These are phyloP conservation scores for Cutaneotrichosporon mucoides DNA, from an alignment of 1,284 basidiomycete species.

Conservation along the genomic window DNA sequence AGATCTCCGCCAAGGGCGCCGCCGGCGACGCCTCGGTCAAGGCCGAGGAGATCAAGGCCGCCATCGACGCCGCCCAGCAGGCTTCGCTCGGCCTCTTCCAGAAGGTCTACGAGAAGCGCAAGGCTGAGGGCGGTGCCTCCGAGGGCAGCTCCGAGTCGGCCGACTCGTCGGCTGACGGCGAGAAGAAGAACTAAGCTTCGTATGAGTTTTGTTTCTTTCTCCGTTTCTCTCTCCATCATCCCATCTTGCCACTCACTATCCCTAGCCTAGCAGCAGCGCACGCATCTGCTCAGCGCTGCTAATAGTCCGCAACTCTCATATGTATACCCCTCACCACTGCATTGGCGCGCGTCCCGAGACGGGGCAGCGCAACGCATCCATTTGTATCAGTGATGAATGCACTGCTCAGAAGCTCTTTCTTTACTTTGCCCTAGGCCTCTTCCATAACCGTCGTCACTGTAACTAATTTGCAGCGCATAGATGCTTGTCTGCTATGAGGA, in stretches of 20 bases:
- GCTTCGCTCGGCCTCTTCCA: conserved; percentile 97
- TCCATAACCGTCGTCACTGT: no score
- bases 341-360: conserved; percentile 8
- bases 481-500: no score
- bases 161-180: conserved; percentile 41
- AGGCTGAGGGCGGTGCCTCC: conserved; percentile 34
- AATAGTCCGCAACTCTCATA: conserved; percentile 1
- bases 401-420: conserved; percentile 19
- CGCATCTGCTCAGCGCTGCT: background rate
- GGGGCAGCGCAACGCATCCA: conserved; percentile 15
- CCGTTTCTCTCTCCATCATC: background rate
- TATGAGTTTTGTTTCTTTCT: background rate
- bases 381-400: conserved; percentile 20
- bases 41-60: conserved; percentile 83
- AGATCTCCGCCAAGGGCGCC: conserved; percentile 86
- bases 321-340: conserved; percentile 17
- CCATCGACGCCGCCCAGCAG: conserved; percentile 93
- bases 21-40: conserved; percentile 74
- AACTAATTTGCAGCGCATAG: no score
- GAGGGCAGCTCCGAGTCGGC: conserved; percentile 26
- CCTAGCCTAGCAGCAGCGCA: background rate
- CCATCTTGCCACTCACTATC: conserved; percentile 1
- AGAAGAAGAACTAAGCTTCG: conserved; percentile 42
- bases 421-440: no score
- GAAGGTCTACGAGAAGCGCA: conserved; percentile 84